Evolutionary conservation across 2,329 filamentous ascomycete species (phyloP).

Genomic region (Trichoderma breve): DNA sequence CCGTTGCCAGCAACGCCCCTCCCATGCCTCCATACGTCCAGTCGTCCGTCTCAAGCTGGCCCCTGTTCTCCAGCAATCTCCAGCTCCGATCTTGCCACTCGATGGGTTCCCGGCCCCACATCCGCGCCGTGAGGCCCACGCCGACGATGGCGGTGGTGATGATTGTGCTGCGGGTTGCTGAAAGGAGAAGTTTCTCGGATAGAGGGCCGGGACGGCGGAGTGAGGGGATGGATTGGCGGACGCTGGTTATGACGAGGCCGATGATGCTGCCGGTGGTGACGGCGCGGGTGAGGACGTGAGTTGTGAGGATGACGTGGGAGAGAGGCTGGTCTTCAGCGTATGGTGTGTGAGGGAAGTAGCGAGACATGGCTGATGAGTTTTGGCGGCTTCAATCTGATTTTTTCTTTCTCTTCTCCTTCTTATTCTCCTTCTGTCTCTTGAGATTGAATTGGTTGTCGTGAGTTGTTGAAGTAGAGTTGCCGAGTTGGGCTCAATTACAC

Average conservation of each 20-base stretch:
- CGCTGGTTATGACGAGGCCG: conserved; percentile 40
- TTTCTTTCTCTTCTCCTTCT: background rate
- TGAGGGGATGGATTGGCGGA: conserved; percentile 30
- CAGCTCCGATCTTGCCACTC: conserved; percentile 65
- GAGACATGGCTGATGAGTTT: conserved; percentile 45
- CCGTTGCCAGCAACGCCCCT: conserved; percentile 35
- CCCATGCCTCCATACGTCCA: conserved; percentile 49
- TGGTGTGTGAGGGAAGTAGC: conserved; percentile 52
- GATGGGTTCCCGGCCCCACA: conserved; percentile 56
- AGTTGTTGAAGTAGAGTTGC: background rate
- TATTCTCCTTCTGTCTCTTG: background rate
- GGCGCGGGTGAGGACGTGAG: conserved; percentile 58
- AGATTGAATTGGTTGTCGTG: background rate
- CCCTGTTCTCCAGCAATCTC: conserved; percentile 56
- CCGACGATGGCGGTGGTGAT: conserved; percentile 45
- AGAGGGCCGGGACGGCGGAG: conserved; percentile 31
- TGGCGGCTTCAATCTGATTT: background rate
- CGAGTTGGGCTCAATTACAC: background rate
- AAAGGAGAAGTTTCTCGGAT: conserved; percentile 41
- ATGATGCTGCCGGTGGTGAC: conserved; percentile 53
- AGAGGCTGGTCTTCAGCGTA: conserved; percentile 64
- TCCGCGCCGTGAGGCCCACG: conserved; percentile 45
- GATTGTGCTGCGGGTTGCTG: conserved; percentile 45
- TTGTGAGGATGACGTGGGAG: conserved; percentile 53
- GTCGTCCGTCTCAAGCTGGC: conserved; percentile 57